Evolutionary conservation across 2,329 filamentous ascomycete species (phyloP), one percentile per base, ranked within the genome.

Genomic region (Microsporum audouinii): DNA sequence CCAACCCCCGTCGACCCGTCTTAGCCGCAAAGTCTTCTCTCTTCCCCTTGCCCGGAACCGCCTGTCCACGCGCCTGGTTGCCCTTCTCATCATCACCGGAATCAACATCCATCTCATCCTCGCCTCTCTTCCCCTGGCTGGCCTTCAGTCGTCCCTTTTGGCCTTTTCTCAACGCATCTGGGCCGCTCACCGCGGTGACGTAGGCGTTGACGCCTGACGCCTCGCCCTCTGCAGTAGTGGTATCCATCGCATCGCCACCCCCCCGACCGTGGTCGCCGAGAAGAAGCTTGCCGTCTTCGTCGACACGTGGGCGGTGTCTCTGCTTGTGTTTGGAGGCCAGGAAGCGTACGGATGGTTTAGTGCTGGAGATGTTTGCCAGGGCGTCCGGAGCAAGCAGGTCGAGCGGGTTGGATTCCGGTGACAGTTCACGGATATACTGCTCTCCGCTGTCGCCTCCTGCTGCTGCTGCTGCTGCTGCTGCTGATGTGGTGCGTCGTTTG

Each of bases 291-390:
- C 76, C 76, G 47, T 78, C 75, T 27, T 73, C 70, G 56, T 76
- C 76, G 60, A 75, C 66, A 65, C 74, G 76, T 51, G 74, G 67
- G 34, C 70, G 76, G 65, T 74, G 76, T 62, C 71, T 73, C 70
- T 36, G 71, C 70, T 14, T 71, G 69, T 39, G 71, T 71, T n/a
- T 71, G 68, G 38, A 71, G 65, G 75, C 74, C 55, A 75, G 68
- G 71, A 77, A 76, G 45, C 75, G 73, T n/a, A 76, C 68, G 59
- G 70, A 74, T 29, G 91, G 92, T 73, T 91, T 92, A 8, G 90
- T 96, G 3, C 89, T 89, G 2, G 91, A 96, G 69, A 99, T 96
- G 72, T 90, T 94, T 60, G 90, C 92, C 47, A 99, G 83, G 6
- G 91, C 90, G 71, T 87, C 87, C 64, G 89, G 88, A 69, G 94